These are phyloP conservation scores for Penstemon eatonii DNA, from an alignment of 257 asterid species.

Conservation along the genomic window DNA sequence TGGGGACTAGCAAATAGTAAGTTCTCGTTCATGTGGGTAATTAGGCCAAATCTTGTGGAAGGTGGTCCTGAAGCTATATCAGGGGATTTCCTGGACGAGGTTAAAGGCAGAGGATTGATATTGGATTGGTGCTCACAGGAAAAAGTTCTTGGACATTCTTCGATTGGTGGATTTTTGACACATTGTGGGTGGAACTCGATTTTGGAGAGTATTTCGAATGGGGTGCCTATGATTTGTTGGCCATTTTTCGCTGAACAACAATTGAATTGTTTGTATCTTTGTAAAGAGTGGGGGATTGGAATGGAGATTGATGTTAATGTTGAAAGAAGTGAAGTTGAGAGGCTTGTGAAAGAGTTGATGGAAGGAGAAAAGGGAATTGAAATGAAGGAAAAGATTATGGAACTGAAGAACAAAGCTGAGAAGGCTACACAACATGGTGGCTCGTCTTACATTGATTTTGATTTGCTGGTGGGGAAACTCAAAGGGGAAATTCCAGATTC, in stretches of 20 bases:
- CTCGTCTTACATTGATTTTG: conserved; percentile 29
- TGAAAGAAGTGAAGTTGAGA: conserved; percentile 33
- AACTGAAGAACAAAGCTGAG: conserved; percentile 34
- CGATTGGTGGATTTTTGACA: conserved; percentile 40
- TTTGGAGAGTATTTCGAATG: conserved; percentile 32
- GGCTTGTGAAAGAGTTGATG: conserved; percentile 42
- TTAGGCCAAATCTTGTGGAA: conserved; percentile 43
- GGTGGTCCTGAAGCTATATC: conserved; percentile 35
- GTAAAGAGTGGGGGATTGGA: conserved; percentile 42
- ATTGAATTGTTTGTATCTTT: conserved; percentile 32
- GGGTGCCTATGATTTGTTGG: conserved; percentile 47
- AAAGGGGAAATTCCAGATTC: conserved; percentile 10
- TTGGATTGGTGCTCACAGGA: conserved; percentile 51
- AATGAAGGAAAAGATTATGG: conserved; percentile 33
- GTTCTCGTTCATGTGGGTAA: conserved; percentile 45
- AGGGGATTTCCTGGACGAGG: conserved; percentile 31
- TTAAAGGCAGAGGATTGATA: conserved; percentile 33
- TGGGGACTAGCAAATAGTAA: conserved; percentile 47
- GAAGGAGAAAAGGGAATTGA: conserved; percentile 36
- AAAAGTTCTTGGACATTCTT: conserved; percentile 34
- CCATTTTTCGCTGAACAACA: conserved; percentile 46
- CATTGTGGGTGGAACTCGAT: conserved; percentile 48
- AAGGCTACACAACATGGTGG: conserved; percentile 35
- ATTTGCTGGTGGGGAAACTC: conserved; percentile 10
- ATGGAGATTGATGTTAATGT: conserved; percentile 39